Conservation (phyloP, 371 early-diverging fungal species). For the Phascolomyces articulosus region DNA sequence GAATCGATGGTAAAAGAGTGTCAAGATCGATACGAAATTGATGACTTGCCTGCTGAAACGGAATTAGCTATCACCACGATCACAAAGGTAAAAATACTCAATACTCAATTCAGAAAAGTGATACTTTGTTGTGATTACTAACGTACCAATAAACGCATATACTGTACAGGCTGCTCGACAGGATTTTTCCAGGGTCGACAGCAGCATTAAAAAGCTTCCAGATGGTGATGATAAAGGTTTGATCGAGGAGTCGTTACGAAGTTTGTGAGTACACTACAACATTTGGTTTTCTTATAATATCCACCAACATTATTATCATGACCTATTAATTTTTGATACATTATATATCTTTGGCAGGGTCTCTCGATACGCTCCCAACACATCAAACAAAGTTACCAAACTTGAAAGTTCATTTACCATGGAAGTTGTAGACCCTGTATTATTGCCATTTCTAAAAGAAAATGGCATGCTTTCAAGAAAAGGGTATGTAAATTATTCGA, state of each 20-base stretch:
- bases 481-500: not conserved
- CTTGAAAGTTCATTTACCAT: not conserved
- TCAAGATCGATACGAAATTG: not conserved
- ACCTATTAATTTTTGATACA: not conserved
- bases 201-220: not conserved
- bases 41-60: not conserved
- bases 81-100: conserved; percentile 1
- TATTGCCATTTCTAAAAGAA: not conserved
- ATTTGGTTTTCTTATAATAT: not conserved
- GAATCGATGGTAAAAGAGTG: not conserved
- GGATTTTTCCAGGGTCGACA: not conserved
- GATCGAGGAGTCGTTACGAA: not conserved
- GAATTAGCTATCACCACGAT: not conserved
- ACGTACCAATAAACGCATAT: not conserved
- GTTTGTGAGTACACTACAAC: not conserved
- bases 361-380: not conserved
- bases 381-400: not conserved
- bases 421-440: not conserved
- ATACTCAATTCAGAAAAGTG: not conserved
- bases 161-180: not conserved
- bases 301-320: not conserved
- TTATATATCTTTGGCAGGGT: not conserved
- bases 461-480: not conserved
- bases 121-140: not conserved
- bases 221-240: not conserved